Conservation (phyloP, 1,284 basidiomycete species). For the Kalmanozyma brasiliensis region DNA sequence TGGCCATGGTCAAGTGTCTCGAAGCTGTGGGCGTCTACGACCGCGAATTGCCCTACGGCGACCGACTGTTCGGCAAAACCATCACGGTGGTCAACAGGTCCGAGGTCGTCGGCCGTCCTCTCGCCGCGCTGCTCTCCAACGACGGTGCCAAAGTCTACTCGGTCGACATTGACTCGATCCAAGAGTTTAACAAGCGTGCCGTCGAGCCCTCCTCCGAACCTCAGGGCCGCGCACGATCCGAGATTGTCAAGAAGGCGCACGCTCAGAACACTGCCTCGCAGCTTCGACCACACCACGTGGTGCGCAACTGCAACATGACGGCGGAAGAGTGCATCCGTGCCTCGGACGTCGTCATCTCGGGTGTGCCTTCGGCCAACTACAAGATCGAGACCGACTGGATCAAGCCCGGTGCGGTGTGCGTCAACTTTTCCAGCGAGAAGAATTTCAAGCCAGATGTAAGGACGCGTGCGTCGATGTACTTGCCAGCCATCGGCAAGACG, state of each 20-base stretch:
- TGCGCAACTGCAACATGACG: conserved; percentile 65
- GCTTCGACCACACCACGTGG: conserved; percentile 78
- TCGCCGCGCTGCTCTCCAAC: conserved; percentile 91
- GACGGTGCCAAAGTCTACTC: conserved; percentile 95
- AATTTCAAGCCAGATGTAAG: conserved; percentile 94
- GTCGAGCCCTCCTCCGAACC: conserved; percentile 18
- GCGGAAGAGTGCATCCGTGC: conserved; percentile 57
- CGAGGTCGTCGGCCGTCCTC: conserved; percentile 93
- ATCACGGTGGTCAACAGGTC: conserved; percentile 96
- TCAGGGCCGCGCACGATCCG: conserved; percentile 49
- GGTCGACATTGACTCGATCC: conserved; percentile 90
- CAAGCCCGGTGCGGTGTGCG: conserved; percentile 90
- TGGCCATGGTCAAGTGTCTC: conserved; percentile 91
- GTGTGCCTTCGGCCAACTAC: conserved; percentile 75
- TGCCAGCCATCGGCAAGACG: conserved; percentile 91
- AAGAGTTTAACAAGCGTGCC: conserved; percentile 72
- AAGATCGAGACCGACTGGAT: conserved; percentile 88
- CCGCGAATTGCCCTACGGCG: conserved; percentile 87
- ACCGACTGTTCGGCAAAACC: conserved; percentile 90
- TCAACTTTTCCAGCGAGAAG: conserved; percentile 94
- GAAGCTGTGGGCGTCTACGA: conserved; percentile 94
- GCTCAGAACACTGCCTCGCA: conserved; percentile 71
- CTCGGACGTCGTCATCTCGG: conserved; percentile 63
- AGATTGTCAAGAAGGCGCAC: conserved; percentile 70
- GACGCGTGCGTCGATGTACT: conserved; percentile 73